These are phyloP conservation scores for Candida ortonii DNA, from an alignment of 805 yeast genomes.

Conservation along the genomic window DNA sequence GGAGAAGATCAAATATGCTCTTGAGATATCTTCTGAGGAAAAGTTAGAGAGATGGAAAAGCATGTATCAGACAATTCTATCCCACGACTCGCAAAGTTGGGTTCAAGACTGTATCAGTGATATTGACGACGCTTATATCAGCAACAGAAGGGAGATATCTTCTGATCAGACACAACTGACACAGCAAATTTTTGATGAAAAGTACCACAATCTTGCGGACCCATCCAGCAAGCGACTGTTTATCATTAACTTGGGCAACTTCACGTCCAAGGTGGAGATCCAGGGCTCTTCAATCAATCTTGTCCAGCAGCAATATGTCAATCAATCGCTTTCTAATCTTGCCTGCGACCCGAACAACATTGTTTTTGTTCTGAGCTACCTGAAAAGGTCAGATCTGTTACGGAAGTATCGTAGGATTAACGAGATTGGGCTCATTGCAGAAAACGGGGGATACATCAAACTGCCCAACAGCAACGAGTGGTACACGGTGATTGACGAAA, in stretches of 20 bases:
- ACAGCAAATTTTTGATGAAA: conserved; percentile 35
- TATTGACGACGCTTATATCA: conserved; percentile 51
- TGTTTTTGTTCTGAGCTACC: conserved; percentile 69
- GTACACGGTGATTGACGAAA: conserved; percentile 60
- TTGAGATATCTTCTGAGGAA: conserved; percentile 63
- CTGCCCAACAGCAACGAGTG: conserved; percentile 51
- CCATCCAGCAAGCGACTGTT: conserved; percentile 41
- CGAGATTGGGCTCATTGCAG: conserved; percentile 81
- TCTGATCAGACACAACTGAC: conserved; percentile 25
- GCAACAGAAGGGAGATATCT: conserved; percentile 28
- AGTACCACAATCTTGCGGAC: conserved; percentile 25
- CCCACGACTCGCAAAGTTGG: conserved; percentile 78
- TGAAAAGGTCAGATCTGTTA: conserved; percentile 62
- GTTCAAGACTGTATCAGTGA: conserved; percentile 51
- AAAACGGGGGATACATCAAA: conserved; percentile 80
- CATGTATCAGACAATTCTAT: conserved; percentile 55
- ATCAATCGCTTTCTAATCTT: conserved; percentile 57
- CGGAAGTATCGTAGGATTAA: conserved; percentile 65
- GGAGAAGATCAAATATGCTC: conserved; percentile 57
- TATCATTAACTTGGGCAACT: conserved; percentile 50
- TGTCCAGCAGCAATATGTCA: conserved; percentile 60
- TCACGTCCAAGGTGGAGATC: conserved; percentile 33
- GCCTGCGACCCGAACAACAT: conserved; percentile 54
- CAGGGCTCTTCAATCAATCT: conserved; percentile 40
- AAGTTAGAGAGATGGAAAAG: conserved; percentile 58